phyloP scores from a whole-genome alignment of 805 yeast species.

The Maudiozyma pseudohumilis region DNA sequence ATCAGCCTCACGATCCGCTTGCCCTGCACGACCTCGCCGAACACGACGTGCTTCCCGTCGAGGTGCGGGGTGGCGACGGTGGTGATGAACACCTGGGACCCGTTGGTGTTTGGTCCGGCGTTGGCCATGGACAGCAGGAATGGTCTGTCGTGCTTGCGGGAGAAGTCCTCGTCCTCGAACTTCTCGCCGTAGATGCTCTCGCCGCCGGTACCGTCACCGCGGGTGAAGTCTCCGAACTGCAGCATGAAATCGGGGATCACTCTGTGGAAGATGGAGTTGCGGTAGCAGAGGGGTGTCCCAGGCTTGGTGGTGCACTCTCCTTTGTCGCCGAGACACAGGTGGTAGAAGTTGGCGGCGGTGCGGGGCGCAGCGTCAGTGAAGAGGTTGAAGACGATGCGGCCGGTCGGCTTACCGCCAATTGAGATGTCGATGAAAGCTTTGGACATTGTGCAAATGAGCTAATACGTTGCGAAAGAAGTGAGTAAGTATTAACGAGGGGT shows the following conservation, averaged over 20 bases:
- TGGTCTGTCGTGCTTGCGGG: constrained; percentile 67
- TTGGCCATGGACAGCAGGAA: constrained; percentile 93
- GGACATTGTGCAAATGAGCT: too few species aligned
- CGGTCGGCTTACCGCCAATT: constrained; percentile 57
- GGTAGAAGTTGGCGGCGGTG: constrained; percentile 84
- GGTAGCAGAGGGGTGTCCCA: constrained; percentile 53
- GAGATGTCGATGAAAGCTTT: constrained; percentile 73
- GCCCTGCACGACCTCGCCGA: constrained; percentile 80
- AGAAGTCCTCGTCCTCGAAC: constrained; percentile 85
- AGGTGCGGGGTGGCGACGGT: constrained; percentile 90
- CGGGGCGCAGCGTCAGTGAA: constrained; percentile 68
- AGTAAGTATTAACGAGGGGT: too few species aligned
- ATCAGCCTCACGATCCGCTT: constrained; percentile 69
- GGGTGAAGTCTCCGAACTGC: constrained; percentile 92
- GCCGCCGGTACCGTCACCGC: constrained; percentile 66
- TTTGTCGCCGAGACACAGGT: constrained; percentile 77
- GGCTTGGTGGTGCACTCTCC: constrained; percentile 34
- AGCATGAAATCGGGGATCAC: constrained; percentile 84
- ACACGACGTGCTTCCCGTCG: constrained; percentile 93
- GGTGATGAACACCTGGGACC: constrained; percentile 91
- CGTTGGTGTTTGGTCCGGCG: constrained; percentile 92
- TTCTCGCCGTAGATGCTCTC: constrained; percentile 77
- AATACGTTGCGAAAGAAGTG: too few species aligned
- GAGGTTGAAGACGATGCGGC: constrained; percentile 72
- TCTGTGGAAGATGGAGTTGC: constrained; percentile 86